Evolutionary conservation across 352 stramenopile species (phyloP).

Genomic region (Phytopythium ostracodes): DNA sequence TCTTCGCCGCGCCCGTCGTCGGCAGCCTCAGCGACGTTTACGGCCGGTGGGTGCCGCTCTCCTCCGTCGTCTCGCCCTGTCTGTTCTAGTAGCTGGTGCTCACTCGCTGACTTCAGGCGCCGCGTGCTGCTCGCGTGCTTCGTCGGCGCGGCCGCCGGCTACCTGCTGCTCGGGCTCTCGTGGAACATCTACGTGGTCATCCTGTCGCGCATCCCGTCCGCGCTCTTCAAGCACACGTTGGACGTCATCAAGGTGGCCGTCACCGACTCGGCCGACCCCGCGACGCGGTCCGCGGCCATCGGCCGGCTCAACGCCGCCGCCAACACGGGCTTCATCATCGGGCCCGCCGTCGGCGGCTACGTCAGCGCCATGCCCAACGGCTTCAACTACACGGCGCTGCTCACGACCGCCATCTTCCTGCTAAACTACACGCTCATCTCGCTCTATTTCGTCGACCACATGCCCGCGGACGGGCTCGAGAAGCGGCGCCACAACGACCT

Average conservation of each 20-base stretch:
- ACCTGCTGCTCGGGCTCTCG: conserved; percentile 64
- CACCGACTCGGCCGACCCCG: conserved; percentile 46
- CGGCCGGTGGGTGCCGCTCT: conserved; percentile 22
- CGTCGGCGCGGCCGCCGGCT: conserved; percentile 50
- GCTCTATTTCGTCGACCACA: conserved; percentile 38
- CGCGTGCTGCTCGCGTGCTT: conserved; percentile 63
- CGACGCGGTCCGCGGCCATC: conserved; percentile 36
- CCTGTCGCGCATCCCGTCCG: conserved; percentile 63
- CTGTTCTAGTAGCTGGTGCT: background rate
- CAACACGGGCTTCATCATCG: conserved; percentile 76
- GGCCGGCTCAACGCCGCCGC: conserved; percentile 69
- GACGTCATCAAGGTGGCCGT: conserved; percentile 74
- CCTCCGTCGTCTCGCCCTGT: too few relatives aligned
- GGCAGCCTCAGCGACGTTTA: conserved; percentile 75
- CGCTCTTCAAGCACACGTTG: conserved; percentile 82
- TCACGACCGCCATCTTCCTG: conserved; percentile 60
- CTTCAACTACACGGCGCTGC: conserved; percentile 79
- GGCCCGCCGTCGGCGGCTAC: conserved; percentile 63
- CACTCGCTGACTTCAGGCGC: conserved; percentile 13
- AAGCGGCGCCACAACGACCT: background rate
- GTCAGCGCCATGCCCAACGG: conserved; percentile 61
- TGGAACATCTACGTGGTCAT: conserved; percentile 80
- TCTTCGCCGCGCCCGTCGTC: conserved; percentile 71
- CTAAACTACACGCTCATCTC: conserved; percentile 70
- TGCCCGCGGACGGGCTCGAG: conserved; percentile 1